Conservation (phyloP, 164 flowering plant genomes). For the Saururus chinensis region DNA sequence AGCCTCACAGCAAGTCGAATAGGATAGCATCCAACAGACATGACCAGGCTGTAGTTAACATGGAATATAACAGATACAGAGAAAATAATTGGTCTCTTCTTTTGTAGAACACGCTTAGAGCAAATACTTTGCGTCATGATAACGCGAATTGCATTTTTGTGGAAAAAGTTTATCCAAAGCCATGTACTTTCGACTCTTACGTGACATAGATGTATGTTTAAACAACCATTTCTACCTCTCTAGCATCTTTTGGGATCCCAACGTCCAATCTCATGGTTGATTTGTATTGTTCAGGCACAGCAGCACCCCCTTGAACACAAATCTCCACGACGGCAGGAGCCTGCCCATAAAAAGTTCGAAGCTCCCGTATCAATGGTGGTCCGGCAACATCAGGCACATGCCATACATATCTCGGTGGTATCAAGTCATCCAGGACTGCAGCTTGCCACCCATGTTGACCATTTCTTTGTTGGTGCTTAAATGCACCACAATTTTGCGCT, state of each 20-base stretch:
- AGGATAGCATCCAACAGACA: no score
- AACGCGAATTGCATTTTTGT: no score
- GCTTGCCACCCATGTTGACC: constrained; percentile 99
- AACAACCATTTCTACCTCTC: constrained; percentile 91
- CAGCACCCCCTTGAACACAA: constrained; percentile 93
- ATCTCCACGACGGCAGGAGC: constrained; percentile 95
- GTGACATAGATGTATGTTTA: no score
- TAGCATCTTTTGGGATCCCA: constrained; percentile 59
- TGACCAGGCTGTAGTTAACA: no score
- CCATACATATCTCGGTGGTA: constrained; percentile 92
- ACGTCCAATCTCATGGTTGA: constrained; percentile 92
- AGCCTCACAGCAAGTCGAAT: no score
- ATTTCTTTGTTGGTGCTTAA: constrained; percentile 91
- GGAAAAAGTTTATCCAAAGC: no score
- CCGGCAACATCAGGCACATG: constrained; percentile 74
- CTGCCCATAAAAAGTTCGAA: constrained; percentile 77
- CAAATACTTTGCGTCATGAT: no score
- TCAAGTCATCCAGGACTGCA: constrained; percentile 74
- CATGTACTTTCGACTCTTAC: no score
- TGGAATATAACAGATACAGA: no score
- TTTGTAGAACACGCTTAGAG: no score
- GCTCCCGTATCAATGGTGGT: constrained; percentile 56
- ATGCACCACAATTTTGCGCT: constrained; percentile 92
- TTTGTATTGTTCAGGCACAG: constrained; percentile 63
- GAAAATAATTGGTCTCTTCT: no score